phyloP scores from a whole-genome alignment of 225 moss, liverwort and hornwort genomes.

The Ulota crispa region DNA sequence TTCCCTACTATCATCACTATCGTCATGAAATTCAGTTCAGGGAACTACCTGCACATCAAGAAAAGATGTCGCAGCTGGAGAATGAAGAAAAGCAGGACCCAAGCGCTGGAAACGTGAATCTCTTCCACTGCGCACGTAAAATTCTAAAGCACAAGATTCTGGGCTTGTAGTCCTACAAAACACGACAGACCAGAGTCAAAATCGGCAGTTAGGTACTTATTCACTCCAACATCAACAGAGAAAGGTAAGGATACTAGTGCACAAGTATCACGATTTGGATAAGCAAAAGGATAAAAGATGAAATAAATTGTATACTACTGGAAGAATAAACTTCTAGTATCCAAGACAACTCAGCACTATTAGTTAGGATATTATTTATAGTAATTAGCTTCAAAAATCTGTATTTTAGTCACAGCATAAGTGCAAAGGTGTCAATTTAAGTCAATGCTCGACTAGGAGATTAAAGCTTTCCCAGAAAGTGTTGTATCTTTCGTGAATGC shows the following conservation, averaged over 20 bases:
- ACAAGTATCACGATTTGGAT: slow-evolving; percentile 2
- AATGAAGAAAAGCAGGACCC: slow-evolving; percentile 86
- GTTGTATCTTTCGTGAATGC: not conserved
- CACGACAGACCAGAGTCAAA: slow-evolving; percentile 18
- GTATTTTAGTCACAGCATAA: not conserved
- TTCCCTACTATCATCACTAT: not conserved
- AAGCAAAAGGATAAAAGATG: not conserved
- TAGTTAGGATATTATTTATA: not conserved
- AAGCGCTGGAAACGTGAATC: slow-evolving; percentile 93
- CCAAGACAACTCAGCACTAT: slow-evolving; percentile 9
- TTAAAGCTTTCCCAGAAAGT: not conserved
- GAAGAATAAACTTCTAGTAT: not conserved
- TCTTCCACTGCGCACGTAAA: slow-evolving; percentile 90
- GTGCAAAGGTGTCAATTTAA: not conserved
- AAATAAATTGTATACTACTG: not conserved
- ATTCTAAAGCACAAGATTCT: slow-evolving; percentile 81
- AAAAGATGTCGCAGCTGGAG: slow-evolving; percentile 70
- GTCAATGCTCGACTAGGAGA: not conserved
- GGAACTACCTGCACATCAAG: slow-evolving; percentile 78
- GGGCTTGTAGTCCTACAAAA: slow-evolving; percentile 72
- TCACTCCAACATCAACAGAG: slow-evolving; percentile 23
- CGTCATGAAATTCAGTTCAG: slow-evolving; percentile 5
- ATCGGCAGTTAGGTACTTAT: not conserved
- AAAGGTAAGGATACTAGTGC: not conserved
- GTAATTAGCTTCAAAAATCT: not conserved